Evolutionary conservation across 2,329 filamentous ascomycete genomes (phyloP), one percentile per base, ranked within the genome.

Genomic region (Colletotrichum viniferum): DNA sequence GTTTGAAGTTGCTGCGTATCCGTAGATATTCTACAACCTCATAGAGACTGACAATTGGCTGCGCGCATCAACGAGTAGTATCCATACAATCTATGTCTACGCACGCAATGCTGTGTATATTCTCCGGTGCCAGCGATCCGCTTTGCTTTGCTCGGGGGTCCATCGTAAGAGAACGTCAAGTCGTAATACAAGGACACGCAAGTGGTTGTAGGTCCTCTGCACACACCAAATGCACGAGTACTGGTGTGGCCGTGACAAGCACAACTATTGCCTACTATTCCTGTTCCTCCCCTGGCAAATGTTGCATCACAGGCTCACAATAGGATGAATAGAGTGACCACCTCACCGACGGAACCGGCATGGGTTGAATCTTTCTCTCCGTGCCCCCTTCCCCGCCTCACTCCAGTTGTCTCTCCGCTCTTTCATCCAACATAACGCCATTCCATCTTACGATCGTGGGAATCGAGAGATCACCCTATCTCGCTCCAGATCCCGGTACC

Each of bases 271-370:
- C 55, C 21, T 58, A n/a, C 28, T 34, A 36, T 56, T 34, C 21
- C 21, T 30, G 32, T 43, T 16, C 55, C 9, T 48, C 36, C 26
- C 62, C 16, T 7, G 14, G 14, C 28, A n/a, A n/a, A 60, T 24
- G 52, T 68, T 68, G 65, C 65, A 68, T 60, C 52, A 43, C 65
- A 69, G 56, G 36, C 67, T 69, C 67, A 58, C 67, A 69, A 14
- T 36, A 62, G 36, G 34, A 38, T 58, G 65, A 58, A 18, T 28
- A 58, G 18, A 52, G 48, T 67, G 64, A 56, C 63, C 18, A 21
- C 32, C 67, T 69, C 36, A 52, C 67, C 56, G 56, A 69, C 67
- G 36, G 48, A 62, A 62, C 56, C 67, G 26, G 56, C 67, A 69
- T 52, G 55, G 56, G 13, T 30, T 30, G 14, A 26, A 60, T 52